Evolutionary conservation across 352 stramenopile genomes (phyloP).

Genomic region (Globisporangium apiculatum): DNA sequence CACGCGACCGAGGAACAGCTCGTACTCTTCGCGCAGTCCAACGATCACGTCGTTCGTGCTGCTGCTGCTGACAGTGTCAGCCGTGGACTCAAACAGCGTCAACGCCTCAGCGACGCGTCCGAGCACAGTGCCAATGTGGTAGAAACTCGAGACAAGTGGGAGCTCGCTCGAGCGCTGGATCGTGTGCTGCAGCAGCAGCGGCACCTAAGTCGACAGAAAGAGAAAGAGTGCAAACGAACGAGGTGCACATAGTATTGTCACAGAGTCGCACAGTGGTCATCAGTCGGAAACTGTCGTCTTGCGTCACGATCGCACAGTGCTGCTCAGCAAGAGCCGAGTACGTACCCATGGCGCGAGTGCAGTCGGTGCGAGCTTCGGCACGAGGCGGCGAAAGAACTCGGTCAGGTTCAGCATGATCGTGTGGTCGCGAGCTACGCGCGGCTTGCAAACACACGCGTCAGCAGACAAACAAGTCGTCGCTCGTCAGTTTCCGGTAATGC

Average conservation of each 20-base stretch:
- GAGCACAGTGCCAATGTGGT: slow-evolving; percentile 47
- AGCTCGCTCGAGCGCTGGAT: slow-evolving; percentile 19
- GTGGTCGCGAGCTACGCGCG: slow-evolving; percentile 58
- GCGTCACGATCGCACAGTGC: not conserved
- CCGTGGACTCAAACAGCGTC: slow-evolving; percentile 15
- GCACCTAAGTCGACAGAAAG: slow-evolving; percentile 16
- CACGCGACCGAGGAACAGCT: slow-evolving; percentile 33
- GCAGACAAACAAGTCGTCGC: too few relatives aligned
- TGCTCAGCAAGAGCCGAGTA: not conserved
- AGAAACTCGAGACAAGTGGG: slow-evolving; percentile 56
- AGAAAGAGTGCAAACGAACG: not conserved
- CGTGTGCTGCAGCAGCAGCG: slow-evolving; percentile 26
- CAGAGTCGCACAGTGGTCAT: not conserved
- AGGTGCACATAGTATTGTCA: slow-evolving; percentile 3
- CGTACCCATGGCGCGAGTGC: slow-evolving; percentile 44
- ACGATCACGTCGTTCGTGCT: not conserved
- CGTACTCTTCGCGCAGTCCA: slow-evolving; percentile 21
- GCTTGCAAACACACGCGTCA: slow-evolving; percentile 20
- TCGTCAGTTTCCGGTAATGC: too few relatives aligned
- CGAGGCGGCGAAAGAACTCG: slow-evolving; percentile 57
- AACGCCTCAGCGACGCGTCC: slow-evolving; percentile 18
- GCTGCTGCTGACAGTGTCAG: not conserved
- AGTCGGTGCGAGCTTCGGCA: slow-evolving; percentile 23
- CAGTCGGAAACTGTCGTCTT: not conserved
- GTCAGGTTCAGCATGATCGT: slow-evolving; percentile 77